These are phyloP conservation scores for Cryphonectria japonica DNA, from an alignment of 2,329 filamentous ascomycete species.

Conservation along the genomic window DNA sequence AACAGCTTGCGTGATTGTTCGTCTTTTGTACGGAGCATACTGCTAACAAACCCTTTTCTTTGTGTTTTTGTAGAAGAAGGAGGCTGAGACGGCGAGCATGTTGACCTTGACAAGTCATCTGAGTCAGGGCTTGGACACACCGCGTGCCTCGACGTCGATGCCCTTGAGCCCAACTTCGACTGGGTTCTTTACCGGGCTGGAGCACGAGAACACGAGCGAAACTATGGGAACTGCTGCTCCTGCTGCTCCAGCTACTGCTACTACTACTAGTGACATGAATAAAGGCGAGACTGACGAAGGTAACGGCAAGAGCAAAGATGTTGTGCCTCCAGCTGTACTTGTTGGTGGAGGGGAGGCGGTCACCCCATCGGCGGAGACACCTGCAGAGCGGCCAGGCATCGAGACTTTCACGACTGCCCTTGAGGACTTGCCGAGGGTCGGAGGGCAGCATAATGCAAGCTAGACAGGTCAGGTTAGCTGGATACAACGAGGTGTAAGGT, in stretches of 20 bases:
- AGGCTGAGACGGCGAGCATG: conserved; percentile 71
- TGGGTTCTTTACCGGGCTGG: neutral
- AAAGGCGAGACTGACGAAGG: neutral
- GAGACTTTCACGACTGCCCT: conserved; percentile 62
- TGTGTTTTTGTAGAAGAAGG: conserved; percentile 45
- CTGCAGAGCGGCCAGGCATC: conserved; percentile 44
- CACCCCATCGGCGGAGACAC: conserved; percentile 20
- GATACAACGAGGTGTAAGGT: neutral
- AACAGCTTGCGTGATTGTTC: no score
- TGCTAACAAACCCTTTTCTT: neutral
- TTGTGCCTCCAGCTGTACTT: conserved; percentile 12
- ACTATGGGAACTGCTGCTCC: neutral
- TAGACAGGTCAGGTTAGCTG: neutral
- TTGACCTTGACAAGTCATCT: conserved; percentile 60
- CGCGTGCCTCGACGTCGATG: conserved; percentile 36
- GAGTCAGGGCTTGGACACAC: conserved; percentile 33
- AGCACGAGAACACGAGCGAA: conserved; percentile 16
- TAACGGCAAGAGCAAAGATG: conserved; percentile 2
- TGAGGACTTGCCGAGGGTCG: conserved; percentile 44
- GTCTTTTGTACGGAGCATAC: no score
- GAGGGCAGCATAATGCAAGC: conserved; percentile 16
- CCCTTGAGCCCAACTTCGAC: conserved; percentile 40
- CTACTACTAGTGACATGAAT: neutral
- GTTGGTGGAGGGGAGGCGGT: conserved; percentile 10
- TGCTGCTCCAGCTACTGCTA: neutral